Evolutionary conservation across 2,329 filamentous ascomycete genomes (phyloP).

Genomic region (Zalaria sp.): DNA sequence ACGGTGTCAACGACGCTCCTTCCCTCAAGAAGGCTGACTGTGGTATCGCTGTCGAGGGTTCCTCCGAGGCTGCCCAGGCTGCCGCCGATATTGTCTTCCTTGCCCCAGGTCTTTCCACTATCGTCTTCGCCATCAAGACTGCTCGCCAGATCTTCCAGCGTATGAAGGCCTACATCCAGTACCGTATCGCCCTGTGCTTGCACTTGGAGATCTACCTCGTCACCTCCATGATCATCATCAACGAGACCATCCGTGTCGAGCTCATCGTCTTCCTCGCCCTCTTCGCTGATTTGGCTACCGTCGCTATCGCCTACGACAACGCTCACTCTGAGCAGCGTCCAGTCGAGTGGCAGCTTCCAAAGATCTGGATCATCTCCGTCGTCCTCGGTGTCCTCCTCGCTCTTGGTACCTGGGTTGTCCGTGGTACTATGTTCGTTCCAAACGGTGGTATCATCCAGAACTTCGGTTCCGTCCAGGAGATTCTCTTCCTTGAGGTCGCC

Average conservation of each 20-base stretch:
- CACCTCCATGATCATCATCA: conserved; percentile 66
- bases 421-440: conserved; percentile 53
- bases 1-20: conserved; percentile 62
- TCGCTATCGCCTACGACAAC: conserved; percentile 67
- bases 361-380: conserved; percentile 66
- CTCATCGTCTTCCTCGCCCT: conserved; percentile 68
- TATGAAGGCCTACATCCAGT: conserved; percentile 66
- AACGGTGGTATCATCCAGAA: conserved; percentile 63
- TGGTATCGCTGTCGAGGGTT: conserved; percentile 60
- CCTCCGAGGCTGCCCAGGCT: conserved; percentile 58
- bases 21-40: conserved; percentile 63
- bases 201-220: conserved; percentile 66
- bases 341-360: conserved; percentile 68
- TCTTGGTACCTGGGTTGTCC: conserved; percentile 57
- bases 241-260: conserved; percentile 58
- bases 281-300: conserved; percentile 67
- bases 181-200: conserved; percentile 61
- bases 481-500: conserved; percentile 40
- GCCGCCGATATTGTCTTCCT: conserved; percentile 64
- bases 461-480: conserved; percentile 60
- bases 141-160: conserved; percentile 64
- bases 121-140: conserved; percentile 60
- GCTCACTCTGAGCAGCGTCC: conserved; percentile 61
- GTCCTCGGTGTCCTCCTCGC: conserved; percentile 56
- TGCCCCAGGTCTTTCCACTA: conserved; percentile 56